phyloP scores from a whole-genome alignment of 768 basidiomycete species.

The Mycena chlorophos region DNA sequence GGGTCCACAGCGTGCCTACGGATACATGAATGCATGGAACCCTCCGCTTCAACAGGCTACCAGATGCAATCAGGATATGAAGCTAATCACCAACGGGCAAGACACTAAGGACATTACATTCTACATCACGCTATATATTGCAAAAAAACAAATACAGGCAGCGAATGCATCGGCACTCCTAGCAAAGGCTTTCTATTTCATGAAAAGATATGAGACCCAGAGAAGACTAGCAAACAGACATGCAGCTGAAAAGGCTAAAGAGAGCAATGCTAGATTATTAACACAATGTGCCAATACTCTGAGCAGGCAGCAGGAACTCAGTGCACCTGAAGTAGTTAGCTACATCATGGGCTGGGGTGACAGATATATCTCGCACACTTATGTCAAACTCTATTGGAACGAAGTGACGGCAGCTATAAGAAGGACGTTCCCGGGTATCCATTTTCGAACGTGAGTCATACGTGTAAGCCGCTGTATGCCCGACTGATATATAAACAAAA shows the following conservation, averaged over 20 bases:
- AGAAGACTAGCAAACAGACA: slow-evolving; percentile 21
- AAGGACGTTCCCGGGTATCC: slow-evolving; percentile 11
- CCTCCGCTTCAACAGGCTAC: slow-evolving; percentile 24
- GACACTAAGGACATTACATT: slow-evolving; percentile 35
- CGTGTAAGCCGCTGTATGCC: too few relatives aligned
- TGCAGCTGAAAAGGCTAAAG: slow-evolving; percentile 5
- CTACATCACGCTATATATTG: slow-evolving; percentile 40
- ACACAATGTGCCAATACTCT: slow-evolving; percentile 27
- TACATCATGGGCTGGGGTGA: slow-evolving; percentile 43
- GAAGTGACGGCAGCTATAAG: slow-evolving; percentile 14
- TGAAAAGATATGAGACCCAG: neutral
- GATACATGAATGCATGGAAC: slow-evolving; percentile 30
- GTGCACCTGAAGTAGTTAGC: slow-evolving; percentile 29
- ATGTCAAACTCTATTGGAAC: slow-evolving; percentile 32
- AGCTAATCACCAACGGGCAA: slow-evolving; percentile 35
- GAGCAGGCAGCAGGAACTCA: slow-evolving; percentile 31
- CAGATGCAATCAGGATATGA: slow-evolving; percentile 39
- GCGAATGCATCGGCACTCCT: slow-evolving; percentile 42
- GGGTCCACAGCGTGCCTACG: slow-evolving; percentile 24
- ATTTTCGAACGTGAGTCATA: slow-evolving; percentile 2
- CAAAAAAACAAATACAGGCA: slow-evolving; percentile 38
- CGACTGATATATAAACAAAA: too few relatives aligned
- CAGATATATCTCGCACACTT: slow-evolving; percentile 30
- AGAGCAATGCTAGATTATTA: slow-evolving; percentile 25
- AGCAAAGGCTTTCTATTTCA: slow-evolving; percentile 29